Evolutionary conservation across 441 rosid genomes (phyloP).

Genomic region (Geranium incanum): DNA sequence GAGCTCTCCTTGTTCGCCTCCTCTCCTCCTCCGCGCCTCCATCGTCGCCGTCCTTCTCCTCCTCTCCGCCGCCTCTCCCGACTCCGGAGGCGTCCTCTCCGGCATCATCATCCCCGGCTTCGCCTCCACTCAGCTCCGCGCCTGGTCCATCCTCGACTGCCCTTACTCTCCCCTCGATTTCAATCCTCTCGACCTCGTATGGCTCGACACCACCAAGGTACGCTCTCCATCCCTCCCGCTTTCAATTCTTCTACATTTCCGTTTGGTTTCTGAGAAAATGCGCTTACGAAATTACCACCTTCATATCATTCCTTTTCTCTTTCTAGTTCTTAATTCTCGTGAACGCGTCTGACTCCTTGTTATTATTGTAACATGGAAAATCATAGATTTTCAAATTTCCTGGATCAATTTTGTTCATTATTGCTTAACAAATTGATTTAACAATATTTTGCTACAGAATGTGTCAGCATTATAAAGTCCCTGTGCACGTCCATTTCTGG

Average conservation of each 20-base stretch:
- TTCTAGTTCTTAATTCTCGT: not conserved
- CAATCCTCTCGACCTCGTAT: slow-evolving; percentile 95
- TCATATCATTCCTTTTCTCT: not conserved
- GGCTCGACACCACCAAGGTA: slow-evolving; percentile 96
- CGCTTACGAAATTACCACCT: not conserved
- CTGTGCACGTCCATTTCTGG: not conserved
- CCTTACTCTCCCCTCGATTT: slow-evolving; percentile 94
- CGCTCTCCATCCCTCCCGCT: not conserved
- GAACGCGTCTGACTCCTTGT: no score
- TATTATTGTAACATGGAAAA: not conserved
- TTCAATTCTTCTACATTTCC: not conserved
- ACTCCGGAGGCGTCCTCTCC: slow-evolving; percentile 42
- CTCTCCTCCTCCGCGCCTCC: not conserved
- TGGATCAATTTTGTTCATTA: not conserved
- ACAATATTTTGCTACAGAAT: not conserved
- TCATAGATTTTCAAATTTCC: not conserved
- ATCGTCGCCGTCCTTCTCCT: not conserved
- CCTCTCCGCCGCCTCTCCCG: slow-evolving; percentile 9
- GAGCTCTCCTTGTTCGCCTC: not conserved
- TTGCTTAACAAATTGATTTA: not conserved
- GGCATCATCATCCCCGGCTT: slow-evolving; percentile 97
- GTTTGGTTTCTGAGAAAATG: slow-evolving; percentile 2
- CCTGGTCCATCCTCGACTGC: slow-evolving; percentile 97
- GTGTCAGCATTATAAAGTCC: not conserved
- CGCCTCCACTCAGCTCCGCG: slow-evolving; percentile 94